Evolutionary conservation across 2,329 filamentous ascomycete species (phyloP).

Genomic region (Monosporascus sp.): DNA sequence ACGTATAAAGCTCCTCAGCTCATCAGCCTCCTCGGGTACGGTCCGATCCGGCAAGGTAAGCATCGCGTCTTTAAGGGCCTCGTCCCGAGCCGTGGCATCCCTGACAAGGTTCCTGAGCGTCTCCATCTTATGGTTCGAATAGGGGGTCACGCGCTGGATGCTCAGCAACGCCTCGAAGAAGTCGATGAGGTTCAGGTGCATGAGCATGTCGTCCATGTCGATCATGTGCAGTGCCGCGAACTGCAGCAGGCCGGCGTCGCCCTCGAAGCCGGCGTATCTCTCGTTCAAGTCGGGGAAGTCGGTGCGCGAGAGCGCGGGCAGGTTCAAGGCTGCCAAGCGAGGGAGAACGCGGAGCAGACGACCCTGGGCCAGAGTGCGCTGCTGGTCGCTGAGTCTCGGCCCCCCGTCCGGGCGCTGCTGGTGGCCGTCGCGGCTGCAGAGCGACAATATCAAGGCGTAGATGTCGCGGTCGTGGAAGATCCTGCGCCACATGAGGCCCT

Average conservation of each 20-base stretch:
- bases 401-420: slow-evolving; percentile 2
- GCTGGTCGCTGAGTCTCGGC: slow-evolving; percentile 25
- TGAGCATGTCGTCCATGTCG: slow-evolving; percentile 41
- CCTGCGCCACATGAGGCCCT: slow-evolving; percentile 49
- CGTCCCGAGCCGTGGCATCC: slow-evolving; percentile 35
- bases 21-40: slow-evolving; percentile 46
- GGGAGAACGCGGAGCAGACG: slow-evolving; percentile 48
- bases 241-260: slow-evolving; percentile 38
- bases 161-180: slow-evolving; percentile 48
- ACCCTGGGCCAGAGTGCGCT: slow-evolving; percentile 47
- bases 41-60: slow-evolving; percentile 41
- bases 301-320: slow-evolving; percentile 33
- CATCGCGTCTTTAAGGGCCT: slow-evolving; percentile 33
- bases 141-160: slow-evolving; percentile 38
- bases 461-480: slow-evolving; percentile 42
- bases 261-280: slow-evolving; percentile 15
- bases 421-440: slow-evolving; percentile 28
- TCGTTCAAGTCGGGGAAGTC: slow-evolving; percentile 31
- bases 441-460: slow-evolving; percentile 40
- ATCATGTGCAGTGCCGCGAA: slow-evolving; percentile 50
- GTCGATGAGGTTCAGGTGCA: slow-evolving; percentile 47
- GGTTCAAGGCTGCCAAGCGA: slow-evolving; percentile 42
- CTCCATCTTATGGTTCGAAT: slow-evolving; percentile 30
- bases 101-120: slow-evolving; percentile 35
- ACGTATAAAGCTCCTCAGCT: slow-evolving; percentile 39